Conservation (phyloP, 192 early-diverging fungal species). For the Coemansia sp. region DNA sequence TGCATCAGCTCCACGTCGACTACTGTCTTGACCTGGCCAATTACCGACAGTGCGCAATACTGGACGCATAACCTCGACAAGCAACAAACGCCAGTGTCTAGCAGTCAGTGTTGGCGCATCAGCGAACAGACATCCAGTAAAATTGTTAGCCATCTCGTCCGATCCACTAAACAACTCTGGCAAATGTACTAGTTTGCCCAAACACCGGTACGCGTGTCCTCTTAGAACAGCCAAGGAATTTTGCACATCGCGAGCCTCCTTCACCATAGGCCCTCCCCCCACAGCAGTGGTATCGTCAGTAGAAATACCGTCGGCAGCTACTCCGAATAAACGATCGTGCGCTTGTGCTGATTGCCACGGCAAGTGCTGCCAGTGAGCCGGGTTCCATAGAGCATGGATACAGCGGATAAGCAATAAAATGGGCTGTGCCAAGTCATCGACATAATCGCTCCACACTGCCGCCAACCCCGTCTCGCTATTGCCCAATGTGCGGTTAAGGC, state of each 20-base stretch:
- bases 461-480: conserved; percentile 6
- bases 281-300: not conserved
- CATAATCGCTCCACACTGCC: conserved; percentile 40
- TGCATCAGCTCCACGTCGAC: not conserved
- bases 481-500: conserved; percentile 35
- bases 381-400: conserved; percentile 44
- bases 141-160: conserved; percentile 13
- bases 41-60: conserved; percentile 22
- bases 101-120: conserved; percentile 29
- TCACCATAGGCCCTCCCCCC: not conserved
- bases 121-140: conserved; percentile 35
- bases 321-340: conserved; percentile 21
- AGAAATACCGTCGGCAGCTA: conserved; percentile 1
- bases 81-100: conserved; percentile 37
- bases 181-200: conserved; percentile 23
- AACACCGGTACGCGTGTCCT: conserved; percentile 35
- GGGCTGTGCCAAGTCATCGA: conserved; percentile 16
- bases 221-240: conserved; percentile 28
- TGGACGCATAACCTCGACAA: conserved; percentile 25
- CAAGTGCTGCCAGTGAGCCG: conserved; percentile 18
- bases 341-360: conserved; percentile 35
- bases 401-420: conserved; percentile 30
- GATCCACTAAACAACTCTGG: conserved; percentile 13
- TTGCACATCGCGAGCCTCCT: conserved; percentile 1
- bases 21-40: conserved; percentile 30